Evolutionary conservation across 768 basidiomycete genomes (phyloP), one percentile per base, ranked within the genome.

Genomic region (Vararia minispora): DNA sequence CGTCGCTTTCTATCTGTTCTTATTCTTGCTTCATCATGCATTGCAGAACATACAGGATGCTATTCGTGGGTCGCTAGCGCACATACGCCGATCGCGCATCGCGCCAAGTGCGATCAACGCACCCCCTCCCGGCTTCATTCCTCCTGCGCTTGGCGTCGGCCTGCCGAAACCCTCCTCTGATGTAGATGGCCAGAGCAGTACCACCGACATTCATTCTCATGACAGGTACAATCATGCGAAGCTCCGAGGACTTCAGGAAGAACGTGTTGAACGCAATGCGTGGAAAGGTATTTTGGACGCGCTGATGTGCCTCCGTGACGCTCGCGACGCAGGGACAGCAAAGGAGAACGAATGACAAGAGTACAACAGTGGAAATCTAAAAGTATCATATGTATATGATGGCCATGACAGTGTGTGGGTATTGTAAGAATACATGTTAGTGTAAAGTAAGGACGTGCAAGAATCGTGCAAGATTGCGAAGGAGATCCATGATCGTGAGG

Each of bases 81-180:
- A 87, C 48, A 80, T 89, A 42, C 70, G 83, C 9, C 75, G 81
- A 50, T 80, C 83, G 8, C 76, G 84, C 47, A 84, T 88, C 52
- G 80, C 85, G 28, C 84, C 85, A 7, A 82, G 83, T n/a, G 78
- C 83, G n/a, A 85, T 89, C 50, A 80, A 79, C 34, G 84, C 85
- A 1, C 83, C 83, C 24, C 71, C 76, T 5, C 70, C 68, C 0
- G 74, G 72, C 20, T 83, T 85, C 53, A 62, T 86, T 8, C 85
- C 84, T 5, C 78, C 84, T 3, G 78, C 82, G 6, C 72, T 85
- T 12, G 85, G 85, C 5, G 82, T 86, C 10, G 80, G 81, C 3
- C 66, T 83, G 37, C 81, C 85, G 32, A 50, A 23, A 49, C 51
- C 28, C 27, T 27, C 10, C 13, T 22, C 10, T 22, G 29, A 20